Percentiles rank a stretch among this genome's conserved stretches.
Evolutionary conservation across 139 green algal species (phyloP).

Genomic region (Picochlorum sp.): DNA sequence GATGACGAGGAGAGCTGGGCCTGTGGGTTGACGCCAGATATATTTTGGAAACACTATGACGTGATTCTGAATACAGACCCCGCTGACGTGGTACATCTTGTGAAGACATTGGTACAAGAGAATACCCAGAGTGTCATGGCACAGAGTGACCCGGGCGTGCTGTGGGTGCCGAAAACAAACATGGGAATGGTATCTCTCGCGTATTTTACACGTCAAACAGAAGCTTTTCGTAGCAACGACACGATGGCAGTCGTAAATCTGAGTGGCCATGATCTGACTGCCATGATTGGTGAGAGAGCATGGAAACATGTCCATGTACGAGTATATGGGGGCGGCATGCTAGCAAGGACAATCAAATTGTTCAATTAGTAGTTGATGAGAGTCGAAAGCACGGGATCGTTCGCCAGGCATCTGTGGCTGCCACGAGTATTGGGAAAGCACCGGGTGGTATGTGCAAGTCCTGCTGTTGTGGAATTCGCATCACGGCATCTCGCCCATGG

Average conservation of each 20-base stretch:
- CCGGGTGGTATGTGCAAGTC: conserved; percentile 23
- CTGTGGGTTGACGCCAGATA: conserved; percentile 55
- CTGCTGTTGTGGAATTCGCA: conserved; percentile 37
- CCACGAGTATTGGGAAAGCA: conserved; percentile 5
- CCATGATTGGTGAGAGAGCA: not conserved
- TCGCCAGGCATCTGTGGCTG: no score
- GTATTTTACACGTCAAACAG: no score
- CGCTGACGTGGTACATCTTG: conserved; percentile 22
- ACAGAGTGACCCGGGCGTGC: no score
- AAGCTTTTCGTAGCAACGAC: not conserved
- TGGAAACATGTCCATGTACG: not conserved
- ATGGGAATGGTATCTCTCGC: no score
- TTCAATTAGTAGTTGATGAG: not conserved
- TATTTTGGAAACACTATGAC: conserved; percentile 60
- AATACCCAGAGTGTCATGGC: not conserved
- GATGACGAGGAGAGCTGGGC: conserved; percentile 97
- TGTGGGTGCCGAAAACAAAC: no score
- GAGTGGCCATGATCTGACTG: not conserved
- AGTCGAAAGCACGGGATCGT: not conserved
- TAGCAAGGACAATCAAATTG: not conserved
- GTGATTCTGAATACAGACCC: conserved; percentile 48
- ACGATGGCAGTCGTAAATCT: not conserved
- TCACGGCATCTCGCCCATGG: conserved; percentile 17
- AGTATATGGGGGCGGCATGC: not conserved
- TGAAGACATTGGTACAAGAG: conserved; percentile 36